A percentile compares a stretch with the other conserved stretches of the same genome.
Evolutionary conservation across 2,329 filamentous ascomycete genomes (phyloP).

Genomic region (Fusarium sp.): DNA sequence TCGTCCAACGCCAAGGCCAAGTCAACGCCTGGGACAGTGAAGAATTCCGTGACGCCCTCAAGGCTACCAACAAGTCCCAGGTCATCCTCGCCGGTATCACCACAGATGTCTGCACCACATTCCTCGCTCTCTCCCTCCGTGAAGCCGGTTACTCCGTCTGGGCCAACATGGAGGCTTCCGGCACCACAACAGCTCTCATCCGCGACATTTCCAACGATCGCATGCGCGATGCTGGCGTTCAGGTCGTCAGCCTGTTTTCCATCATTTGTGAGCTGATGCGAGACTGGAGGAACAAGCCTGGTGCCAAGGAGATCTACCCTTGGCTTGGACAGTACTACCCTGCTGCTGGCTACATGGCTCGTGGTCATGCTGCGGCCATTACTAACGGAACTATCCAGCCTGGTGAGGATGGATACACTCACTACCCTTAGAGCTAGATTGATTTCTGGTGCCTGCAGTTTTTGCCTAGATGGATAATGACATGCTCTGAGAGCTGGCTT

Average conservation of each 20-base stretch:
- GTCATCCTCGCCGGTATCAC: slow-evolving; percentile 77
- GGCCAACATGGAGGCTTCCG: slow-evolving; percentile 76
- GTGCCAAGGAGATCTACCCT: slow-evolving; percentile 66
- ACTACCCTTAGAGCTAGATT: neutral
- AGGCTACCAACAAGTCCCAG: slow-evolving; percentile 72
- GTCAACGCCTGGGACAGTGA: slow-evolving; percentile 82
- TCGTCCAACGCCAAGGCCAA: slow-evolving; percentile 75
- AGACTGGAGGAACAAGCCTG: slow-evolving; percentile 69
- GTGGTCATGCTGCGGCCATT: slow-evolving; percentile 68
- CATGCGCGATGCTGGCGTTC: slow-evolving; percentile 73
- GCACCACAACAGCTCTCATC: slow-evolving; percentile 69
- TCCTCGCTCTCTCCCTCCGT: slow-evolving; percentile 76
- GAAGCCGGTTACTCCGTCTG: slow-evolving; percentile 78
- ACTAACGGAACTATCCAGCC: slow-evolving; percentile 66
- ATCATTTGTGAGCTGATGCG: slow-evolving; percentile 76
- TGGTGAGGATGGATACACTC: slow-evolving; percentile 55
- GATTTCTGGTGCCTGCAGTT: neutral
- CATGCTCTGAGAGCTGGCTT: neutral
- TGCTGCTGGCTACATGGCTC: slow-evolving; percentile 70
- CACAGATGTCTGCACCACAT: slow-evolving; percentile 80
- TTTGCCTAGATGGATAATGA: too few relatives aligned
- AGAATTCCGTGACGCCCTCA: slow-evolving; percentile 72
- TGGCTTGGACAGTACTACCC: slow-evolving; percentile 72
- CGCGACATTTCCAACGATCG: slow-evolving; percentile 72
- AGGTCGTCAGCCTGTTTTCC: slow-evolving; percentile 68